phyloP scores from a whole-genome alignment of 352 stramenopile genomes.

The Phytopythium ostracodes region DNA sequence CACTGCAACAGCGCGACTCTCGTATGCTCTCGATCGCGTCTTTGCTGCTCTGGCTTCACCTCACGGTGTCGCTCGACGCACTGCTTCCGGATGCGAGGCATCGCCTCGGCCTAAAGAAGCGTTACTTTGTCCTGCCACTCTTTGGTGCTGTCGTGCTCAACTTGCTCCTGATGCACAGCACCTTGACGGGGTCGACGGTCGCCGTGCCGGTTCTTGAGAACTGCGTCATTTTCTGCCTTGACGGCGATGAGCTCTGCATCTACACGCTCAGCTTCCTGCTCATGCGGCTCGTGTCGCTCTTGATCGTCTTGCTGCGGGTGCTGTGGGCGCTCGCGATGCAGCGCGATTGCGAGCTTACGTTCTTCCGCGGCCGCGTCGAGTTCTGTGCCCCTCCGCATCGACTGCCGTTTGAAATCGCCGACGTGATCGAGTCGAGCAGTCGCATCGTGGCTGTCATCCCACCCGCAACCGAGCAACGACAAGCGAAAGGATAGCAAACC shows the following conservation, averaged over 20 bases:
- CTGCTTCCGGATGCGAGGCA: neutral
- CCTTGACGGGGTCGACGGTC: neutral
- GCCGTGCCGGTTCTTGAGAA: neutral
- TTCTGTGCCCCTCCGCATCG: neutral
- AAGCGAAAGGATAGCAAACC: neutral
- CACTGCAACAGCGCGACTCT: neutral
- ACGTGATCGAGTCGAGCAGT: neutral
- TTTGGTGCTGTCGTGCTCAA: neutral
- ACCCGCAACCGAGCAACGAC: neutral
- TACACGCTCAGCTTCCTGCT: constrained; percentile 7
- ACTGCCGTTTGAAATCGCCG: constrained; percentile 4
- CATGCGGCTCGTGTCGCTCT: constrained; percentile 3
- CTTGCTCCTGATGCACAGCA: neutral
- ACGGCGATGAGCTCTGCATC: neutral
- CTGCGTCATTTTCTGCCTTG: constrained; percentile 3
- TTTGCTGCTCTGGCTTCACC: constrained; percentile 1
- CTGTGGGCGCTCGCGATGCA: neutral
- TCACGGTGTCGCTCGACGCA: neutral
- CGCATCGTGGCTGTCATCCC: neutral
- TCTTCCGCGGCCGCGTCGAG: constrained; percentile 7
- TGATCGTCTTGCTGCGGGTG: neutral
- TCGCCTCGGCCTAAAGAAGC: neutral
- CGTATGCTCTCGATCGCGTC: neutral
- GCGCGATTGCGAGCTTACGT: neutral
- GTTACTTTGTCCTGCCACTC: neutral